These are phyloP conservation scores for Cicer arietinum DNA, from an alignment of 306 rosid genomes.

Conservation along the genomic window DNA sequence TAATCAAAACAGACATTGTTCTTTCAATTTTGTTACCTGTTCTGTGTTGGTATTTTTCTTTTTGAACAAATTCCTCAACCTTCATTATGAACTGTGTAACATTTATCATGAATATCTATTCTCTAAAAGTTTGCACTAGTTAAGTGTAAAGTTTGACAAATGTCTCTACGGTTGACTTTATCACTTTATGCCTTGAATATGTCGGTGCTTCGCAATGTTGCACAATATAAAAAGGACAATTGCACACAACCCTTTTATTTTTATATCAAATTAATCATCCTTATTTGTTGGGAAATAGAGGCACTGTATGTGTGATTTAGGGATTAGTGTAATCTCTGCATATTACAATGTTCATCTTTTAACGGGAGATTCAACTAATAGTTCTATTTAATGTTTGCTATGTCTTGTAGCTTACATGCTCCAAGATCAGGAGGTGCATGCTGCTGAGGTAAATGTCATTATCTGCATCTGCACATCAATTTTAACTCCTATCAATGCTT, in stretches of 20 bases:
- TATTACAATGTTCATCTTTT: constrained; percentile 7
- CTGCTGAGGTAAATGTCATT: constrained; percentile 74
- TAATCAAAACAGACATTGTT: not conserved
- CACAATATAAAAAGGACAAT: not conserved
- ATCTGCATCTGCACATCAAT: constrained; percentile 15
- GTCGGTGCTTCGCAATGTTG: constrained; percentile 25
- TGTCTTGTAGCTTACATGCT: constrained; percentile 73
- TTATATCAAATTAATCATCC: not conserved
- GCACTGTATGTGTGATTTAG: too few relatives aligned
- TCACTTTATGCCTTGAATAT: constrained; percentile 15
- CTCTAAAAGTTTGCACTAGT: not conserved
- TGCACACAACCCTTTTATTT: not conserved
- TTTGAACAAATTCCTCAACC: constrained; percentile 7
- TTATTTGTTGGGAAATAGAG: not conserved
- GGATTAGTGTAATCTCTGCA: not conserved
- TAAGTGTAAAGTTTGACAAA: constrained; percentile 14
- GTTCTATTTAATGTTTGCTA: constrained; percentile 14
- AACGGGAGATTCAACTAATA: constrained; percentile 2
- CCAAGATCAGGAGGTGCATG: constrained; percentile 92
- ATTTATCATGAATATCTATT: not conserved
- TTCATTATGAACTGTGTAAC: not conserved
- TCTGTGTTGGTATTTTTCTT: not conserved
- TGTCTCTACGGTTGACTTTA: constrained; percentile 11
- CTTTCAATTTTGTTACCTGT: not conserved
- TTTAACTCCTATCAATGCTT: constrained; percentile 1